Conservation (phyloP, 2,329 filamentous ascomycete species). For the Botryotinia narcissicola region DNA sequence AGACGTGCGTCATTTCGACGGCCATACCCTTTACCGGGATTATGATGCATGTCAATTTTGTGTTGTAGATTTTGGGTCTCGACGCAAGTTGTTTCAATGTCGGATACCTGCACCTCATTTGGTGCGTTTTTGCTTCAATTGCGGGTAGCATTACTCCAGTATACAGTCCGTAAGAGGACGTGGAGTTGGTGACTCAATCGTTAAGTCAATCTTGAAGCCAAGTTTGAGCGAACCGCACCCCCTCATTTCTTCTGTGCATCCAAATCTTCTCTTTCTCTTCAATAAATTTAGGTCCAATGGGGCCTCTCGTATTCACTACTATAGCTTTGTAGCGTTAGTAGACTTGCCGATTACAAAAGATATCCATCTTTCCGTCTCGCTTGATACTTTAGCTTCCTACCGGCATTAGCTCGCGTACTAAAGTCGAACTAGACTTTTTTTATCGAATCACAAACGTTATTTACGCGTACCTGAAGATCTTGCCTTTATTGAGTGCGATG, state of each 20-base stretch:
- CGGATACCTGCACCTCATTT: not conserved
- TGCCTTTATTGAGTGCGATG: not conserved
- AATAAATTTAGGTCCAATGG: not conserved
- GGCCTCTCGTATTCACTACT: not conserved
- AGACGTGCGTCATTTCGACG: not conserved
- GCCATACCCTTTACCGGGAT: not conserved
- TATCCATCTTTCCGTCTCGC: not conserved
- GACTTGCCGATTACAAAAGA: not conserved
- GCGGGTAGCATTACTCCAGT: not conserved
- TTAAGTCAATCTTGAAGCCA: not conserved
- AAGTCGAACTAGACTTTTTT: not conserved
- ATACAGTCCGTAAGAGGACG: not conserved
- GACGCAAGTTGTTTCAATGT: not conserved
- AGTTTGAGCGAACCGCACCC: not conserved
- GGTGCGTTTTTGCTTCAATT: no score
- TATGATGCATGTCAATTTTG: not conserved
- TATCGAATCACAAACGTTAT: not conserved
- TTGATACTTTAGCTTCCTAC: not conserved
- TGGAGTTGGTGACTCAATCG: not conserved
- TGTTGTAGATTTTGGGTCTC: not conserved
- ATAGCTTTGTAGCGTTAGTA: not conserved
- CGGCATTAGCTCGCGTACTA: not conserved
- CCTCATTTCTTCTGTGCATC: not conserved
- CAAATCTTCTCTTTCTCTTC: not conserved
- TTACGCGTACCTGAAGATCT: not conserved